A percentile compares a stretch with the other conserved stretches of the same genome.
phyloP scores from a whole-genome alignment of 1,284 basidiomycete species.

The Earliella scabrosa region DNA sequence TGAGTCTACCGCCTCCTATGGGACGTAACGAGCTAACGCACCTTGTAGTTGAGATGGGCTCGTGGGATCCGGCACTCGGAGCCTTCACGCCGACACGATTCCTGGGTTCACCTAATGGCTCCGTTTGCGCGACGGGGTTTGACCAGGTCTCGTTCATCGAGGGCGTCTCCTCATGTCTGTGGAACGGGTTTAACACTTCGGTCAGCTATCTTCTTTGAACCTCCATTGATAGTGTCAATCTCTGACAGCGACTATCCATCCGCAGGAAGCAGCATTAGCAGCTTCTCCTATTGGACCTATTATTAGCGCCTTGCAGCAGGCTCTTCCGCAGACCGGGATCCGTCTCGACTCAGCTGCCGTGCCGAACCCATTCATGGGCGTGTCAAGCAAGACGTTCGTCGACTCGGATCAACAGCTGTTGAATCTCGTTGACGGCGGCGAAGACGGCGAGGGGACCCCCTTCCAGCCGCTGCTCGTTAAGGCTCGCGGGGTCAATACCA shows the following conservation, averaged over 20 bases:
- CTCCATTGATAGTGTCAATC: neutral
- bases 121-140: too few relatives aligned
- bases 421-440: slow-evolving; percentile 36
- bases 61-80: slow-evolving; percentile 49
- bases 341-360: slow-evolving; percentile 26
- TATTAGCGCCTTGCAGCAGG: too few relatives aligned
- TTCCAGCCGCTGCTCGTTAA: slow-evolving; percentile 23
- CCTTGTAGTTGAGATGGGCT: slow-evolving; percentile 45
- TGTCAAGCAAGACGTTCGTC: slow-evolving; percentile 41
- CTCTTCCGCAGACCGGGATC: slow-evolving; percentile 10
- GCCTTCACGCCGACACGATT: slow-evolving; percentile 47
- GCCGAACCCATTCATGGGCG: slow-evolving; percentile 49
- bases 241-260: neutral
- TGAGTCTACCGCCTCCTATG: slow-evolving; percentile 29
- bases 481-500: slow-evolving; percentile 22
- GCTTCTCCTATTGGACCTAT: slow-evolving; percentile 21
- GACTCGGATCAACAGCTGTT: slow-evolving; percentile 40
- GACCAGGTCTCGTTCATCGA: slow-evolving; percentile 44
- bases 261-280: slow-evolving; percentile 24
- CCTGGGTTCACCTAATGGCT: slow-evolving; percentile 49
- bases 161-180: slow-evolving; percentile 42
- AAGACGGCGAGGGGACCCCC: slow-evolving; percentile 22
- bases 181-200: slow-evolving; percentile 17
- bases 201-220: neutral
- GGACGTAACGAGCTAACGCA: neutral